Base-by-base conservation (phyloP, 164 flowering plant species). In the Protea cynaroides region DNA sequence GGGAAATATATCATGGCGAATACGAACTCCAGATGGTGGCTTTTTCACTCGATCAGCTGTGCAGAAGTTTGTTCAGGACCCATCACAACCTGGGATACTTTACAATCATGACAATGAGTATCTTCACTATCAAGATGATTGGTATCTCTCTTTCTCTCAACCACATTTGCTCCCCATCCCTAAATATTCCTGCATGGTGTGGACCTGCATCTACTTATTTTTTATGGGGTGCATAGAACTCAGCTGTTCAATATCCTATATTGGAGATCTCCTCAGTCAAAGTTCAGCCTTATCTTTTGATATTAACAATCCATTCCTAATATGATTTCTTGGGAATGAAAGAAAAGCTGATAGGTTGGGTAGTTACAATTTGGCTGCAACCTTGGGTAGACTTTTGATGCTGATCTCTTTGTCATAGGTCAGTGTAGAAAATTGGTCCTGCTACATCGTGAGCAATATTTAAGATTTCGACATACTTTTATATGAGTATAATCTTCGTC, bases 71-170 rank as follows among this genome's bases (percentile, higher is more conserved):
- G 88, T 75, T 49, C 98, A 94, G 75, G 95, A 91, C 75, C 89
- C 96, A 9, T 13, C 50, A n/a, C 86, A 85, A 52, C 95, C 96
- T 13, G 96, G 89, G 23, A 69, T 87, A 43, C 84, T 94, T 44
- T 89, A 91, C 82, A 91, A 94, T 77, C 98, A 94, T 59, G 93
- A 79, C 71, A 91, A 94, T 66, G 98, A 94, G 73, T 91, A 72
- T 74, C 97, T 91, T 69, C 96, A 91, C 76, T 89, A 94, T 73
- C 85, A 94, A 82, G 98, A 94, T 78, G 98, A 94, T 72, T 94
- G 97, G 96, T 93, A 73, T 62, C 3, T 76, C 59, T 71, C 72
- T 66, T 59, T 21, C 58, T 44, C 24, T 36, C 43, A 19, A 8
- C 43, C 40, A 38, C 25, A 18, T 25, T 25, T 46, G 23, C 3